Conservation (phyloP, 768 basidiomycete species). For the Tulasnella sp. region DNA sequence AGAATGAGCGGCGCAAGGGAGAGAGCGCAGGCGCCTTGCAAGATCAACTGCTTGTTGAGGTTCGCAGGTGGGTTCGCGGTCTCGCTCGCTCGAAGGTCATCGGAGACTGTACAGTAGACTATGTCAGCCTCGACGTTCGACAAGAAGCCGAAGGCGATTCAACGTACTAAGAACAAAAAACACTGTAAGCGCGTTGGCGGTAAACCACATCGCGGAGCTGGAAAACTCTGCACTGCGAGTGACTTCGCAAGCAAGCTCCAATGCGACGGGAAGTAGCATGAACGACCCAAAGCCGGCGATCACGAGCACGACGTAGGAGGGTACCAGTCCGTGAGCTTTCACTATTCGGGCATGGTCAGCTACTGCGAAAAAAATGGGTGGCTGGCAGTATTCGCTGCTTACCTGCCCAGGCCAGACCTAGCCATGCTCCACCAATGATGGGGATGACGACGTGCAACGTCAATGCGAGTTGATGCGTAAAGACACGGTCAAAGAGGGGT, state of each 20-base stretch:
- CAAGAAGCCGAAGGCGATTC: not conserved
- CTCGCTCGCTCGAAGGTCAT: constrained; percentile 51
- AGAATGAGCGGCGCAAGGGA: constrained; percentile 33
- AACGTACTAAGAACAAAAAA: constrained; percentile 49
- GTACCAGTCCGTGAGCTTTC: constrained; percentile 45
- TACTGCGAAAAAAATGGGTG: not conserved
- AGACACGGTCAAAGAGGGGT: constrained; percentile 72
- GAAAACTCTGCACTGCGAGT: constrained; percentile 71
- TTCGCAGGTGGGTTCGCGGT: constrained; percentile 58
- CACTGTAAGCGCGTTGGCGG: constrained; percentile 43
- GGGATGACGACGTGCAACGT: constrained; percentile 52
- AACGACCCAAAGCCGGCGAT: constrained; percentile 56
- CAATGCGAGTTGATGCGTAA: constrained; percentile 57
- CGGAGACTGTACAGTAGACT: constrained; percentile 37
- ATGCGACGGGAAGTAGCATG: constrained; percentile 58
- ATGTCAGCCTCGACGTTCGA: not conserved
- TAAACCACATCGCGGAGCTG: constrained; percentile 63
- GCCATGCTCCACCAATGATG: constrained; percentile 44
- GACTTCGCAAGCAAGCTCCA: constrained; percentile 71
- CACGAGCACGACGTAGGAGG: constrained; percentile 53
- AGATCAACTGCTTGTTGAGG: constrained; percentile 56
- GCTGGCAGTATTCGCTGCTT: constrained; percentile 18
- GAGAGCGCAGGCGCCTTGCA: constrained; percentile 46
- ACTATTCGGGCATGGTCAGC: constrained; percentile 31
- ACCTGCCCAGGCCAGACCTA: constrained; percentile 76